These are phyloP conservation scores for Citrullus colocynthis DNA, from an alignment of 306 rosid genomes.

Conservation along the genomic window DNA sequence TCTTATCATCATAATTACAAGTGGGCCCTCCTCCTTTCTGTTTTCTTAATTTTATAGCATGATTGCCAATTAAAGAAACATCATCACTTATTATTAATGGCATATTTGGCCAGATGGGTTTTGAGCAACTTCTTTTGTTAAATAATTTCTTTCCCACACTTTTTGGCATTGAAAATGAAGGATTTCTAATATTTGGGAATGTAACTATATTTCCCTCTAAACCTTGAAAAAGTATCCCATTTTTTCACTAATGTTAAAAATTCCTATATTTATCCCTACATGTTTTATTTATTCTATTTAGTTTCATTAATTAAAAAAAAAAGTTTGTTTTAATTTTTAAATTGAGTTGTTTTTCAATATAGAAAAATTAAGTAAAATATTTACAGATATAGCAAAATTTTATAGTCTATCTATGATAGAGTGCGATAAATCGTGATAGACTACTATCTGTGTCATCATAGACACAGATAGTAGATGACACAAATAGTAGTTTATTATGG, in stretches of 20 bases:
- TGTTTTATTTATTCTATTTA: neutral
- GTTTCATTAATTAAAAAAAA: too few species aligned
- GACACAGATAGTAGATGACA: too few species aligned
- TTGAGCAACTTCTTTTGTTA: neutral
- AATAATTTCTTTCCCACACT: neutral
- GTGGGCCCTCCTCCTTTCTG: neutral
- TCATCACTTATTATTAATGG: neutral
- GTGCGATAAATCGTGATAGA: too few species aligned
- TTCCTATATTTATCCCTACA: neutral
- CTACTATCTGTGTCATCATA: too few species aligned
- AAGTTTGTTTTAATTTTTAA: too few species aligned
- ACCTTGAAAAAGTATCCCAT: neutral
- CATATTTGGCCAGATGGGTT: neutral
- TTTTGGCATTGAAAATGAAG: neutral
- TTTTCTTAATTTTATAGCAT: neutral
- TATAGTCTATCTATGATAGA: too few species aligned
- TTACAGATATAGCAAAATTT: too few species aligned
- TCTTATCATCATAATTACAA: constrained; percentile 3
- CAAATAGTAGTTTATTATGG: too few species aligned
- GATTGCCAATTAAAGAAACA: neutral
- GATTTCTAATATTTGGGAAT: neutral
- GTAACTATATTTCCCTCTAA: neutral
- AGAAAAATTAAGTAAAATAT: too few species aligned
- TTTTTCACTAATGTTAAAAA: neutral
- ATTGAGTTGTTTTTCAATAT: too few species aligned